phyloP scores from a whole-genome alignment of 2,329 filamentous ascomycete species.

The Emydomyces testavorans region DNA sequence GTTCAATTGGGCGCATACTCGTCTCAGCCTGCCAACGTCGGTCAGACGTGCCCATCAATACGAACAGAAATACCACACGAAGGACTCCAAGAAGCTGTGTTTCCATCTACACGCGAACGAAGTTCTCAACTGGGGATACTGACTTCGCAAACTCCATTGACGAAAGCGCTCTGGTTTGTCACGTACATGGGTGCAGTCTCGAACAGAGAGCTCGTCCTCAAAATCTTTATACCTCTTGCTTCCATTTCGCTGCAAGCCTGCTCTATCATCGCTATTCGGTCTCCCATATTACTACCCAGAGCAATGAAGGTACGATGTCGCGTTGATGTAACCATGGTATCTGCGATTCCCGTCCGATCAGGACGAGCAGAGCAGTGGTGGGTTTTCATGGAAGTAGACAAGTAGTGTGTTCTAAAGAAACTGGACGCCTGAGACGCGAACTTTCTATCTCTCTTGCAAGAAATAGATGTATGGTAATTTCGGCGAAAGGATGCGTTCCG shows the following conservation, averaged over 20 bases:
- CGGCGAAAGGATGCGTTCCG: not conserved
- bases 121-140: slow-evolving; percentile 24
- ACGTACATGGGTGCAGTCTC: slow-evolving; percentile 98
- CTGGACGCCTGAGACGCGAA: too few relatives aligned
- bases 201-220: slow-evolving; percentile 77
- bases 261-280: slow-evolving; percentile 76
- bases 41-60: slow-evolving; percentile 11
- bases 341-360: slow-evolving; percentile 23
- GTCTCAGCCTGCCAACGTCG: slow-evolving; percentile 59
- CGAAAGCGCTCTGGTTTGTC: slow-evolving; percentile 70
- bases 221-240: slow-evolving; percentile 57
- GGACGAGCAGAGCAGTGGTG: slow-evolving; percentile 11
- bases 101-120: slow-evolving; percentile 4
- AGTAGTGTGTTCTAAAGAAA: not conserved
- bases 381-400: slow-evolving; percentile 1
- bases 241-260: slow-evolving; percentile 70
- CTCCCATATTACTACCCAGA: slow-evolving; percentile 82
- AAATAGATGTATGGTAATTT: not conserved
- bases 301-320: slow-evolving; percentile 58
- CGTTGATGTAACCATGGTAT: not conserved
- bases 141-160: slow-evolving; percentile 90
- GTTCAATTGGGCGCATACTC: slow-evolving; percentile 56
- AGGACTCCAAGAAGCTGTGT: not conserved
- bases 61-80: not conserved
- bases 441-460: not conserved